Evolutionary conservation across 1,284 basidiomycete species (phyloP).

Genomic region (Veloboletus limbatus): DNA sequence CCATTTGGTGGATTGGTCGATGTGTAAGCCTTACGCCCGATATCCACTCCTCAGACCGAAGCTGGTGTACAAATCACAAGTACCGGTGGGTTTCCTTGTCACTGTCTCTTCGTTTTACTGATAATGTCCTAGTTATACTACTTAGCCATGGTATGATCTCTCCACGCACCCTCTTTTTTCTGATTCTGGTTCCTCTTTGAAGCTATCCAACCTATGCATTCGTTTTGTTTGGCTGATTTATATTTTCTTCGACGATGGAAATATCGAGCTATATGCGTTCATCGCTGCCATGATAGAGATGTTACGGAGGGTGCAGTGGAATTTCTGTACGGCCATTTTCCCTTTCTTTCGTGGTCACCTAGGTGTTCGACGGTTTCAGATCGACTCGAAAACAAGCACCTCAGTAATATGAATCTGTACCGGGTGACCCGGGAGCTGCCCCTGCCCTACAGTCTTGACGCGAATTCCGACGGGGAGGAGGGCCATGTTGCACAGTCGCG

Average conservation of each 20-base stretch:
- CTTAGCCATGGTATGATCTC: slow-evolving; percentile 58
- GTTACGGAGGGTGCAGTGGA: slow-evolving; percentile 86
- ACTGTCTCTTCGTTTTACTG: background rate
- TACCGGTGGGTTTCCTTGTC: slow-evolving; percentile 47
- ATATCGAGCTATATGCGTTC: slow-evolving; percentile 61
- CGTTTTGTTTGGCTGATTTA: slow-evolving; percentile 86
- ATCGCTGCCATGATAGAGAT: slow-evolving; percentile 75
- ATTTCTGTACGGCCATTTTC: slow-evolving; percentile 65
- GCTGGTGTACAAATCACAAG: slow-evolving; percentile 63
- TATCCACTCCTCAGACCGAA: slow-evolving; percentile 74
- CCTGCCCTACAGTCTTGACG: slow-evolving; percentile 65
- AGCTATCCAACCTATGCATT: slow-evolving; percentile 72
- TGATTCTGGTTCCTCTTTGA: background rate
- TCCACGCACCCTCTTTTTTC: background rate
- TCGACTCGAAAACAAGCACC: slow-evolving; percentile 84
- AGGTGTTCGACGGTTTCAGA: slow-evolving; percentile 37
- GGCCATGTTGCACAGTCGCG: background rate
- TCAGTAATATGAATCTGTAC: slow-evolving; percentile 80
- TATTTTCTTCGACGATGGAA: slow-evolving; percentile 53
- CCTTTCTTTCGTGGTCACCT: background rate
- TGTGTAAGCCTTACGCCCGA: slow-evolving; percentile 58
- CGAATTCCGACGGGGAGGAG: slow-evolving; percentile 6
- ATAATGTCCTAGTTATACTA: slow-evolving; percentile 60
- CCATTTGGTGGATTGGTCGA: slow-evolving; percentile 78
- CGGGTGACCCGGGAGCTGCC: slow-evolving; percentile 75